These are phyloP conservation scores for Hyaloperonospora arabidopsidis DNA, from an alignment of 352 stramenopile genomes.

Conservation along the genomic window DNA sequence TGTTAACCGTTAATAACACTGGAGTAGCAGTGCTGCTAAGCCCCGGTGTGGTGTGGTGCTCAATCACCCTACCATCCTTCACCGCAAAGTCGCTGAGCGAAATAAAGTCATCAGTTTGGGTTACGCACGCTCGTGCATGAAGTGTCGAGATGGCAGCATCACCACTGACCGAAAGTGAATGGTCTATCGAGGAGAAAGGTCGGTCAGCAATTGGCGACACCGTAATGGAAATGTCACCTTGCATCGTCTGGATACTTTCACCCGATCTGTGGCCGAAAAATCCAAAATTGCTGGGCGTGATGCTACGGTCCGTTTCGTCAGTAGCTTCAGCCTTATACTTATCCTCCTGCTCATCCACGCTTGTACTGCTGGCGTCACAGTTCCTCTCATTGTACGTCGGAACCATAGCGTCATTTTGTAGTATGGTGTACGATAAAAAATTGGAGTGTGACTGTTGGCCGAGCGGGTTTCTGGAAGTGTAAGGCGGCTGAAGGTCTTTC, in stretches of 20 bases:
- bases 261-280: conserved; percentile 13
- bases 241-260: conserved; percentile 25
- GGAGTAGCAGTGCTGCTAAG: conserved; percentile 23
- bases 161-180: conserved; percentile 11
- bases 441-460: conserved; percentile 31
- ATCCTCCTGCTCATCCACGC: conserved; percentile 4
- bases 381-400: conserved; percentile 13
- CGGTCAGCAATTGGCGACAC: conserved; percentile 7
- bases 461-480: conserved; percentile 28
- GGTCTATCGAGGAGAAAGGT: conserved; percentile 13
- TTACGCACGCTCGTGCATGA: not conserved
- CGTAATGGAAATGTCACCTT: conserved; percentile 27
- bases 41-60: conserved; percentile 19
- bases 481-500: conserved; percentile 16
- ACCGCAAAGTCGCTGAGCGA: conserved; percentile 46
- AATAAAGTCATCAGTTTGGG: conserved; percentile 33
- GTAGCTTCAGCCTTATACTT: conserved; percentile 3
- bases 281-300: conserved; percentile 5
- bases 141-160: conserved; percentile 6
- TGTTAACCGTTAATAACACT: conserved; percentile 15
- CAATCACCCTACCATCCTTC: conserved; percentile 28
- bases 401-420: conserved; percentile 20
- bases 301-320: not conserved
- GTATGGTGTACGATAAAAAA: conserved; percentile 36
- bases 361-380: not conserved